These are phyloP conservation scores for Mycena capillaripes DNA, from an alignment of 768 basidiomycete genomes.

Conservation along the genomic window DNA sequence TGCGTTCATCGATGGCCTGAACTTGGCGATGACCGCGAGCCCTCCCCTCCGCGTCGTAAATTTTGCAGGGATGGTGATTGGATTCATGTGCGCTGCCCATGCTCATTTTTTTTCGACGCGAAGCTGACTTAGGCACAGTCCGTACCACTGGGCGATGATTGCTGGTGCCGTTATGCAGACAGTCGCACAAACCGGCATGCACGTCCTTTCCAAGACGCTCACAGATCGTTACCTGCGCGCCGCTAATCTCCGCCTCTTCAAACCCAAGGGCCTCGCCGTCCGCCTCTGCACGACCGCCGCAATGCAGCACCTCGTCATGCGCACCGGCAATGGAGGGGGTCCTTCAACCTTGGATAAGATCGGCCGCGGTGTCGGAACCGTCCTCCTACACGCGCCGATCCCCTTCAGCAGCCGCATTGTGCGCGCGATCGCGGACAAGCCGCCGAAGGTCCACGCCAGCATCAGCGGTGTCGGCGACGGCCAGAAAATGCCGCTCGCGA, in stretches of 20 bases:
- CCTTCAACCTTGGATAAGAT: conserved; percentile 35
- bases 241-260: conserved; percentile 39
- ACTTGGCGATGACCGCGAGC: conserved; percentile 42
- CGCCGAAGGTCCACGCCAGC: conserved; percentile 19
- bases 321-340: conserved; percentile 8
- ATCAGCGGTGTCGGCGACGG: conserved; percentile 31
- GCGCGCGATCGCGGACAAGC: conserved; percentile 34
- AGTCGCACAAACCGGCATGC: conserved; percentile 40
- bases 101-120: no score
- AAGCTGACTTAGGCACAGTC: conserved; percentile 40
- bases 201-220: conserved; percentile 40
- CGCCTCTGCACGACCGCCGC: conserved; percentile 43
- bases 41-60: conserved; percentile 42
- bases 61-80: conserved; percentile 21
- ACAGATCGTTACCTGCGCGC: conserved; percentile 43
- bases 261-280: conserved; percentile 40
- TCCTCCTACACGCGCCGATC: conserved; percentile 31
- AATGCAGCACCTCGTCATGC: conserved; percentile 37
- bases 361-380: conserved; percentile 36
- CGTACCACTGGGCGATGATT: conserved; percentile 42
- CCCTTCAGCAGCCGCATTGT: conserved; percentile 36
- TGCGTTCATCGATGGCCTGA: conserved; percentile 41
- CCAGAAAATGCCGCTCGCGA: conserved; percentile 22
- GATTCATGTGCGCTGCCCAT: no score
- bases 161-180: conserved; percentile 35